Percentiles rank a stretch among this genome's conserved stretches.
Evolutionary conservation across 495 filamentous ascomycete genomes (phyloP).

Genomic region (Physcia stellaris): DNA sequence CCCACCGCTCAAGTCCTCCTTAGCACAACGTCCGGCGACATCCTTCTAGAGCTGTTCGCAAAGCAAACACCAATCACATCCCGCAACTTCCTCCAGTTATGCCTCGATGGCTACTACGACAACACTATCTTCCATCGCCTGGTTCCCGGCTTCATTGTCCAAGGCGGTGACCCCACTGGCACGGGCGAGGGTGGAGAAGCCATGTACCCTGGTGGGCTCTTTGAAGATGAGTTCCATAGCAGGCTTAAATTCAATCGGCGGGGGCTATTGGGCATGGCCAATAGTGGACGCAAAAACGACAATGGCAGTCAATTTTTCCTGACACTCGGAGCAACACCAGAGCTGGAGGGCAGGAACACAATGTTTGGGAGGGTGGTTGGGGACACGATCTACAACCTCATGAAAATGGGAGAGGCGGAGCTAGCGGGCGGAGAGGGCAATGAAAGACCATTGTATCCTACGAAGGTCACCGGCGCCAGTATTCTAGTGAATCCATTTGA

Average conservation of each 20-base stretch:
- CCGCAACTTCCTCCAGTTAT: conserved; percentile 93
- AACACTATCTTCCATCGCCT: conserved; percentile 88
- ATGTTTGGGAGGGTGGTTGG: conserved; percentile 87
- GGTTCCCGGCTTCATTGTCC: conserved; percentile 80
- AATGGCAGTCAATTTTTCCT: conserved; percentile 89
- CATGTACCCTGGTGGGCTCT: conserved; percentile 76
- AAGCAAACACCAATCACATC: conserved; percentile 82
- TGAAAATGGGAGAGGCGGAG: conserved; percentile 83
- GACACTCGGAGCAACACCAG: conserved; percentile 66
- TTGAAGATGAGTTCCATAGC: conserved; percentile 83
- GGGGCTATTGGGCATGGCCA: conserved; percentile 84
- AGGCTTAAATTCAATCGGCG: conserved; percentile 85
- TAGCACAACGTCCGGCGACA: conserved; percentile 75
- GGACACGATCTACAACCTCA: conserved; percentile 88
- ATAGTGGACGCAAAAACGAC: conserved; percentile 52
- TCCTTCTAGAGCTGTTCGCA: conserved; percentile 84
- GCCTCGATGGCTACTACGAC: conserved; percentile 87
- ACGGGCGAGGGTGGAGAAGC: conserved; percentile 84
- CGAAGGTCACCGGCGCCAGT: conserved; percentile 65
- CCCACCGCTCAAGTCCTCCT: conserved; percentile 82
- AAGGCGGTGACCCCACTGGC: conserved; percentile 88
- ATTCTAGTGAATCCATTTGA: conserved; percentile 83
- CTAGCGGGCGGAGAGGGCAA: conserved; percentile 47
- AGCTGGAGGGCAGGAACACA: conserved; percentile 82
- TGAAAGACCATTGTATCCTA: conserved; percentile 81